Conservation (phyloP, 768 basidiomycete genomes). For the Leccinum subgranulosum region DNA sequence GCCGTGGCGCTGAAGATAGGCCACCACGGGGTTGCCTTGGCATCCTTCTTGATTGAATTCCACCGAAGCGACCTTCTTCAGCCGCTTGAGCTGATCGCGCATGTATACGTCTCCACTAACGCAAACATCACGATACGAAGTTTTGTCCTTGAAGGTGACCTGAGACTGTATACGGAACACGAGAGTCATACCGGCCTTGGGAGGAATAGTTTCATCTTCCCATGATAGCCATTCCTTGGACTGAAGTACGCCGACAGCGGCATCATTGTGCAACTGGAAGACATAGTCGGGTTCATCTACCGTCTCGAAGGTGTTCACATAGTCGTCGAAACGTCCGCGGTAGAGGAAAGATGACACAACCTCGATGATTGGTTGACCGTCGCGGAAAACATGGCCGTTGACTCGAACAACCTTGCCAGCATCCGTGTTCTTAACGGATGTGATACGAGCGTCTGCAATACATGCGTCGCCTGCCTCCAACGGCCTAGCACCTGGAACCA, state of each 20-base stretch:
- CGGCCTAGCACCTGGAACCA: conserved; percentile 73
- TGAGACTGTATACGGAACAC: conserved; percentile 88
- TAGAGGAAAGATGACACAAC: conserved; percentile 96
- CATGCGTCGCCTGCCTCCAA: conserved; percentile 87
- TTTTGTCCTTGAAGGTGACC: conserved; percentile 89
- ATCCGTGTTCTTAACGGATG: conserved; percentile 86
- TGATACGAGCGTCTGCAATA: conserved; percentile 83
- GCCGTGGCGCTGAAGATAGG: conserved; percentile 92
- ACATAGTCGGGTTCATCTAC: conserved; percentile 86
- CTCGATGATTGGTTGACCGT: conserved; percentile 81
- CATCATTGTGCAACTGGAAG: conserved; percentile 70
- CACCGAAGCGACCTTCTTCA: conserved; percentile 86
- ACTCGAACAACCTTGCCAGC: conserved; percentile 93
- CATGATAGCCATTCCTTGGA: conserved; percentile 99
- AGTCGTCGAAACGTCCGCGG: conserved; percentile 92
- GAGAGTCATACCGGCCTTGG: conserved; percentile 76
- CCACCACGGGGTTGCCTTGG: conserved; percentile 89
- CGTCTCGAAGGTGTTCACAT: conserved; percentile 93
- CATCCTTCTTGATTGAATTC: conserved; percentile 85
- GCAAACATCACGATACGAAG: conserved; percentile 73
- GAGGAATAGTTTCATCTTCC: conserved; percentile 78
- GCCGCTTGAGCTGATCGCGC: conserved; percentile 81
- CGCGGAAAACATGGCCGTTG: conserved; percentile 78
- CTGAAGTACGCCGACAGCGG: conserved; percentile 83
- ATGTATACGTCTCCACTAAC: conserved; percentile 86